Evolutionary conservation across 108 stramenopile genomes (phyloP), one percentile per base, ranked within the genome.

Genomic region (Epipyxis sp.): DNA sequence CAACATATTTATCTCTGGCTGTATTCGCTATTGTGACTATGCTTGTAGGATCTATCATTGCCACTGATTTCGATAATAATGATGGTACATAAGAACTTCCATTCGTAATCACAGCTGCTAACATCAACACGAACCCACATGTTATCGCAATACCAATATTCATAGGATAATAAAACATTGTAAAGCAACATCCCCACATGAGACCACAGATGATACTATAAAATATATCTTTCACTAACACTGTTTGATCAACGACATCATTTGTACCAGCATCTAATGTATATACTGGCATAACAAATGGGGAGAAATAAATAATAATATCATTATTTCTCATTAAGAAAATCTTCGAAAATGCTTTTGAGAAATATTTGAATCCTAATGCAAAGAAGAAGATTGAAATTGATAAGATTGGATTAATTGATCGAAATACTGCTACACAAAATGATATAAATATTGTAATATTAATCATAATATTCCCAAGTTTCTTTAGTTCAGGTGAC

Each of bases 91-190:
- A 39, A 39, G 71, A 34, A 32, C 40, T 42, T 10, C 41, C 16
- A 10, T 43, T 10, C 20, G 71, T 42, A 37, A 39, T 25, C 6
- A 42, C 50, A 10, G 71, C n/a, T 10, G 6, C 37, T 27, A 32
- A 29, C n/a, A 74, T 6, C n/a, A 74, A 29, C 3, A 74, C n/a
- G 50, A 74, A 6, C 10, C 10, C 71, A 37, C 71, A 74, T 13
- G 32, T 13, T 16, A 6, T 6, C 25, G 71, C 71, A 32, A 74
- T 57, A 29, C 71, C 71, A 42, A 74, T 25, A 32, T 57, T 13
- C 44, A 74, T 27, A 27, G 71, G 71, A 32, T 74, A 74, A 30
- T 42, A 74, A 32, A 74, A 74, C 25, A 74, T 57, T 6, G 71
- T 57, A 37, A 74, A 6, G 27, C 32, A 13, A 10, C 10, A 3